Base-by-base conservation (phyloP, 1,284 basidiomycete species). In the Microbotryomycetes sp. region DNA sequence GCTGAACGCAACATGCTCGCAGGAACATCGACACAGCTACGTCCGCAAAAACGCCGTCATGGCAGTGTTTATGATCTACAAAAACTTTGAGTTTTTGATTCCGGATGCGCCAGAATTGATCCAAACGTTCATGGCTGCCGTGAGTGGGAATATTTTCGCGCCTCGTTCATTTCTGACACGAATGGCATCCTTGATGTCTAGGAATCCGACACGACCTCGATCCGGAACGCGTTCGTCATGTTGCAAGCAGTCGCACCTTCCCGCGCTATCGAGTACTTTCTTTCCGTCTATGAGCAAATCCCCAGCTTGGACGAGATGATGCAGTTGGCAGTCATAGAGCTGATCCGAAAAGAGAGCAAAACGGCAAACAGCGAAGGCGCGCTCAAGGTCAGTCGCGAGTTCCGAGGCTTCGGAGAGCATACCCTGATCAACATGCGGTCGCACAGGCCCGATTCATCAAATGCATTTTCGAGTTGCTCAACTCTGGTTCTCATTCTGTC, bases 1-100 rank as follows among this genome's bases (percentile, higher is more conserved):
- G 18, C 24, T 26, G 11, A 30, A 5, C 18, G 41, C 30, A 16
- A 31, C n/a, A 7, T 9, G 18, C 11, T 23, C 24, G 5, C 61
- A 79, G 78, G 94, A 99, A 78, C 94, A 98, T 79, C 85, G 94
- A 57, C 94, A 98, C 78, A 92, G 91, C 13, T 99, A 94, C 76
- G 96, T 98, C 56, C 86, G 94, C 74, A 98, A 98, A 81, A 97
- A 97, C 74, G 96, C 94, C 45, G 92, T 98, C 54, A 97, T 99
- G 76, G 90, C 93, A 47, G 82, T 97, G 54, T 94, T 88, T 78
- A 85, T 90, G 59, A 96, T 98, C 76, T 96, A 91, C 78, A 88
- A 89, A 74, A 84, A 89, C 76, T 91, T 92, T 74, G 92, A 97
- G 74, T 81, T 91, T 75, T 86, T 98, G 71, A 90, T 99, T 60